Evolutionary conservation across 1,284 basidiomycete genomes (phyloP).

Genomic region (Sphaerobolus stellatus): DNA sequence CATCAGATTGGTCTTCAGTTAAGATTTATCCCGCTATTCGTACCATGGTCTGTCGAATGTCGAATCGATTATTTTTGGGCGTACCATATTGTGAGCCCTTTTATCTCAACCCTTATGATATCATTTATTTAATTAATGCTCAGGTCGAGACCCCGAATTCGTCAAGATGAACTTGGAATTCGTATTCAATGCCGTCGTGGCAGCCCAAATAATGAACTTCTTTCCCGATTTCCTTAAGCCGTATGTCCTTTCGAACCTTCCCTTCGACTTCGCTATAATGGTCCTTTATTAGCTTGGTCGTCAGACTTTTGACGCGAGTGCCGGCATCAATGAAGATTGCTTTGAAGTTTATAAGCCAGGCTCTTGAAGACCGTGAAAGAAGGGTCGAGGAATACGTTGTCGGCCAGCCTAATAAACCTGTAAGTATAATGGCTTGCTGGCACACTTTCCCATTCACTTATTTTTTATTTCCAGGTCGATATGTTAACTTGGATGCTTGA

Average conservation of each 20-base stretch:
- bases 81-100: neutral
- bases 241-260: constrained; percentile 26
- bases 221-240: constrained; percentile 40
- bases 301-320: constrained; percentile 9
- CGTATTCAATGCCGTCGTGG: constrained; percentile 30
- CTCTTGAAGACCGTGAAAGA: constrained; percentile 23
- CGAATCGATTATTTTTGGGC: neutral
- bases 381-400: constrained; percentile 21
- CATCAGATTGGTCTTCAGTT: neutral
- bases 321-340: constrained; percentile 10
- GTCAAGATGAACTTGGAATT: constrained; percentile 37
- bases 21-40: neutral
- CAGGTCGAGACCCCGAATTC: constrained; percentile 44
- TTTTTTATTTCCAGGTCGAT: neutral
- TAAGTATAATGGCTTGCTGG: too few species aligned
- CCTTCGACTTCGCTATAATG: neutral
- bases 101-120: neutral
- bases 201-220: constrained; percentile 26
- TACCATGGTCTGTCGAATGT: neutral
- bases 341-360: constrained; percentile 20
- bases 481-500: neutral
- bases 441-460: neutral
- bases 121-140: neutral
- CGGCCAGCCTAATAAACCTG: constrained; percentile 16
- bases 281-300: neutral